A percentile compares a stretch with the other conserved stretches of the same genome.
Conservation (phyloP, 257 asterid genomes). For the Ophiorrhiza pumila region DNA sequence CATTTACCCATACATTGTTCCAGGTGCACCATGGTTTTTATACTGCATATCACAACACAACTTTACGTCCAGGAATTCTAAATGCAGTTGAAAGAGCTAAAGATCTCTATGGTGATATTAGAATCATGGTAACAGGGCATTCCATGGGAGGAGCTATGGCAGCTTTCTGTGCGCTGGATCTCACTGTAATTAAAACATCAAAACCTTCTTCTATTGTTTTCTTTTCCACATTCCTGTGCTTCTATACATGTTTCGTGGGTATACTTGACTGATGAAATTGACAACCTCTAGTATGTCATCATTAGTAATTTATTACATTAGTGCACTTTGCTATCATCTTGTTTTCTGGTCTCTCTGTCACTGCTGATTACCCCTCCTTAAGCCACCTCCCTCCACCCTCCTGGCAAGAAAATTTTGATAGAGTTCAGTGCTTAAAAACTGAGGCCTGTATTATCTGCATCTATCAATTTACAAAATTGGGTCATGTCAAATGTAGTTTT, state of each 20-base stretch:
- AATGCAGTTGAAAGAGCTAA: slow-evolving; percentile 53
- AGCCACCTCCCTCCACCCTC: neutral
- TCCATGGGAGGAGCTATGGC: slow-evolving; percentile 99
- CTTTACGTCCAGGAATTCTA: slow-evolving; percentile 72
- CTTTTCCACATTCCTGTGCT: neutral
- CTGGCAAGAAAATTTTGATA: too few species aligned
- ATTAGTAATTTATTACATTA: neutral
- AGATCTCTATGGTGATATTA: slow-evolving; percentile 57
- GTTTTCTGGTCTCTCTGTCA: neutral
- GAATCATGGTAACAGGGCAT: slow-evolving; percentile 83
- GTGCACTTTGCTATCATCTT: neutral
- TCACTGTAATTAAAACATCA: slow-evolving; percentile 39
- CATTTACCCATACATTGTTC: slow-evolving; percentile 19
- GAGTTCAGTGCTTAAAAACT: neutral
- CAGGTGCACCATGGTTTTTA: slow-evolving; percentile 99
- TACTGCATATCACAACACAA: slow-evolving; percentile 82
- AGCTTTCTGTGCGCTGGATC: slow-evolving; percentile 90
- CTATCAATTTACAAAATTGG: neutral
- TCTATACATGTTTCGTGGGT: neutral
- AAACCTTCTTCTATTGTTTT: slow-evolving; percentile 6
- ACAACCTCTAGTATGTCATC: slow-evolving; percentile 14
- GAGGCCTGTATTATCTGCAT: neutral
- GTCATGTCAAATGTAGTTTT: neutral
- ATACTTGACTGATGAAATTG: neutral
- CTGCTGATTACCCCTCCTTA: neutral